Percentiles rank a stretch among this genome's conserved stretches.
phyloP scores from a whole-genome alignment of 371 early-diverging fungal species.

The Apophysomyces trapeziformis region DNA sequence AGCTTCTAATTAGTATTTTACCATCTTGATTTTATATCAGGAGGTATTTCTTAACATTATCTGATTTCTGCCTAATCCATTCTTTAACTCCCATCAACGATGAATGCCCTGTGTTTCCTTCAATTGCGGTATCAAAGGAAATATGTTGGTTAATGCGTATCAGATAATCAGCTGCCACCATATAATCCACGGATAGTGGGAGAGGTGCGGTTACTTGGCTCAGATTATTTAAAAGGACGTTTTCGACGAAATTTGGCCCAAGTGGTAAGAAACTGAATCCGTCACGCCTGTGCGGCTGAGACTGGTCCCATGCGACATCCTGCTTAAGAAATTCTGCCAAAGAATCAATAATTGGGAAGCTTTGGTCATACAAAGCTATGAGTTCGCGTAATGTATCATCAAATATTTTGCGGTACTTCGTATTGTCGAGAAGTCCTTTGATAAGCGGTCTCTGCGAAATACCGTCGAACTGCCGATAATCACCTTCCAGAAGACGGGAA shows the following conservation, averaged over 20 bases:
- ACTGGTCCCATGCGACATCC: conserved; percentile 37
- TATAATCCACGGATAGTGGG: conserved; percentile 14
- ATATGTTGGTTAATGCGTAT: conserved; percentile 24
- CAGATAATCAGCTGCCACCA: conserved; percentile 22
- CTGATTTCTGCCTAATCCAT: conserved; percentile 27
- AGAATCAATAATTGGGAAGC: conserved; percentile 18
- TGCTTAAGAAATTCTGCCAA: conserved; percentile 15
- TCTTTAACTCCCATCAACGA: conserved; percentile 35
- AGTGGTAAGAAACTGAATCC: conserved; percentile 13
- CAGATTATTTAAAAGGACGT: conserved; percentile 3
- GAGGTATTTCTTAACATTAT: background rate
- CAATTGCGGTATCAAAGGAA: conserved; percentile 20
- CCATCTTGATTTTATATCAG: background rate
- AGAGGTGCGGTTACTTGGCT: background rate
- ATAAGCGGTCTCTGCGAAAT: conserved; percentile 30
- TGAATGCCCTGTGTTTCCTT: conserved; percentile 28
- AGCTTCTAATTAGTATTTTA: too few species aligned
- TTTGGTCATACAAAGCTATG: conserved; percentile 19
- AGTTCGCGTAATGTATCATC: conserved; percentile 18
- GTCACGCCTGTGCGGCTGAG: conserved; percentile 20
- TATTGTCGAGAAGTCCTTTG: conserved; percentile 24
- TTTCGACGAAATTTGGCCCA: conserved; percentile 3
- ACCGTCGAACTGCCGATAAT: conserved; percentile 30
- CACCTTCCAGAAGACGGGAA: conserved; percentile 26
- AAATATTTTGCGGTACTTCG: conserved; percentile 20